Conservation (phyloP, 1,139 yeast species). For the Hemisphaericaspora xylanilytica region DNA sequence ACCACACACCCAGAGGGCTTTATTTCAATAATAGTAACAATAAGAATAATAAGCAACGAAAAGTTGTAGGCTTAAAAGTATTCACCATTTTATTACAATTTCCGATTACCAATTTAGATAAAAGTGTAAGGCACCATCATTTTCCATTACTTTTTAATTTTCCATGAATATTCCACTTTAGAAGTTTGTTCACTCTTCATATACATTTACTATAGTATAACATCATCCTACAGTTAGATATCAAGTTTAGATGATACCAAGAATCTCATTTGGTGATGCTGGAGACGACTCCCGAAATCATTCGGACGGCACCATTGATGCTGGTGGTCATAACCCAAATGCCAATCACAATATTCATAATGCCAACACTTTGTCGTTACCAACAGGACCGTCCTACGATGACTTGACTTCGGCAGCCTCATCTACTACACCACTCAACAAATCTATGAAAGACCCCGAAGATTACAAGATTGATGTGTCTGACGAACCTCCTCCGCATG, state of each 20-base stretch:
- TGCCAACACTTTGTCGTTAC: conserved; percentile 10
- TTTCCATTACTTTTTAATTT: neutral
- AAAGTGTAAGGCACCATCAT: too few relatives aligned
- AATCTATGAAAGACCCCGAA: conserved; percentile 2
- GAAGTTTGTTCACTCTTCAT: neutral
- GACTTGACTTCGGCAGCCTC: conserved; percentile 13
- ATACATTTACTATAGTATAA: neutral
- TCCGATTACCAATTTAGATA: too few relatives aligned
- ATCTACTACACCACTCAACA: conserved; percentile 16
- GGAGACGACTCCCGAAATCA: neutral
- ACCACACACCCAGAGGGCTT: too few relatives aligned
- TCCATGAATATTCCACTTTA: neutral
- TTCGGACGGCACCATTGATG: neutral
- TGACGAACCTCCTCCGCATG: conserved; percentile 2
- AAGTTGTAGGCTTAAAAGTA: too few relatives aligned
- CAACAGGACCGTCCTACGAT: conserved; percentile 11
- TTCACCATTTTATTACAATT: too few relatives aligned
- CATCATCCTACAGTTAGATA: too few relatives aligned
- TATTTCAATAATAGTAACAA: too few relatives aligned
- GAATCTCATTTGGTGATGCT: neutral
- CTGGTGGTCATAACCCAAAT: neutral
- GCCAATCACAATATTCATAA: neutral
- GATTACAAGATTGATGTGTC: conserved; percentile 4
- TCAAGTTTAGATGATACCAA: neutral
- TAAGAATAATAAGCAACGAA: too few relatives aligned